A percentile compares a stretch with the other conserved stretches of the same genome.
Evolutionary conservation across 257 asterid genomes (phyloP).

Genomic region (Nyctanthes arbortristis): DNA sequence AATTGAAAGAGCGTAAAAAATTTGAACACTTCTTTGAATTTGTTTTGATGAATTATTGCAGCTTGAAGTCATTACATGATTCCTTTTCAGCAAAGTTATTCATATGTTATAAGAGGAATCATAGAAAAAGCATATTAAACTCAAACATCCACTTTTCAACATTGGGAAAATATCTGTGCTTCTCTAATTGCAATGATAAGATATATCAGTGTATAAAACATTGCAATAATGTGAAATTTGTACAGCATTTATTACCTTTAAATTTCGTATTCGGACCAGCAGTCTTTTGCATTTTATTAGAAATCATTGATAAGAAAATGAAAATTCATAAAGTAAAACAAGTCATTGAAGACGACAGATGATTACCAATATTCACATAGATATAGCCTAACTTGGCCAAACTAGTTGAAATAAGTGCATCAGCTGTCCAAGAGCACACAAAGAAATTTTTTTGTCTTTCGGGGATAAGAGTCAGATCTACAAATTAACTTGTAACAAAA

Average conservation of each 20-base stretch:
- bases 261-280: slow-evolving; percentile 85
- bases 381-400: slow-evolving; percentile 78
- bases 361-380: slow-evolving; percentile 78
- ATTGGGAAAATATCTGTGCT: background rate
- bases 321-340: slow-evolving; percentile 3
- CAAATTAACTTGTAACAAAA: background rate
- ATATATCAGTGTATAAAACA: background rate
- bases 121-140: background rate
- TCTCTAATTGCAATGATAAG: background rate
- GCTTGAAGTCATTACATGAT: too few relatives aligned
- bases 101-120: background rate
- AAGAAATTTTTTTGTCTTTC: background rate
- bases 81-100: background rate
- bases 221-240: slow-evolving; percentile 9
- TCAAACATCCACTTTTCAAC: background rate
- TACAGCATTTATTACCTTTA: slow-evolving; percentile 43
- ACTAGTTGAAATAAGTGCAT: slow-evolving; percentile 86
- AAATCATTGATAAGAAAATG: slow-evolving; percentile 22
- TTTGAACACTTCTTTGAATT: too few relatives aligned
- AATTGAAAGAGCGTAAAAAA: too few relatives aligned
- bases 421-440: slow-evolving; percentile 54
- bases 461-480: background rate
- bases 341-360: slow-evolving; percentile 11
- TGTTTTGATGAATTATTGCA: too few relatives aligned
- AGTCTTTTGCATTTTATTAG: slow-evolving; percentile 72